Base-by-base conservation (phyloP, 352 stramenopile genomes). In the Globisporangium mamillatum region DNA sequence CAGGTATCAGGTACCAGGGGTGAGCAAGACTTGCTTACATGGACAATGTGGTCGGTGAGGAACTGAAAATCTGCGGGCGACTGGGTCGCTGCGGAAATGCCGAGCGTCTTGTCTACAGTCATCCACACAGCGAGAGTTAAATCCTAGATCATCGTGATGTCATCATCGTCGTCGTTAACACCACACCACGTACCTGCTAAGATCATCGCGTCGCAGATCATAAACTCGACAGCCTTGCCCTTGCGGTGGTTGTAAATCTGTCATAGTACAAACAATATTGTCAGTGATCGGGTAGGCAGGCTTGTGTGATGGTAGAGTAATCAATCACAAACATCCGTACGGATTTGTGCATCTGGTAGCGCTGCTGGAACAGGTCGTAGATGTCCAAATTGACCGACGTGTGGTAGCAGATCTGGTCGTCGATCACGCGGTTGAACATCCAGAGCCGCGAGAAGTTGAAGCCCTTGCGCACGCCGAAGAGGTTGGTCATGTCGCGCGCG, bases 221-320 rank as follows among this genome's bases (percentile, higher is more conserved):
- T 97, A 46, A 90, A 95, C 67, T 97, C 91, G 27, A 96, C 82
- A 0, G 91, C 90, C 54, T 94, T 96, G 61, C 80, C 82, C 67
- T 95, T 94, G 72, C 89, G 86, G 64, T 97, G 91, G 65, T 93
- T 92, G 74, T 97, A 97, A 63, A 94, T 93, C 69, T 90, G 73
- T 27, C 24, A 7, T 14, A 3, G 4, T 10, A 52, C n/a, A 22
- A 8, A 10, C 20, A 16, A 22, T 9, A 22, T 9, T 50, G 41
- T 50, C 16, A 50, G 4, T 10, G 41, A 22, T 9, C 16, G 7
- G 16, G 0, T 9, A 50, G 41, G 16, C 16, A 20, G 41, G 16
- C 41, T 50, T 50, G 14, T 14, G 1, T n/a, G 25, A 56, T 24
- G 12, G 20, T 18, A 4, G 22, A 20, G 34, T 18, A n/a, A 7